Evolutionary conservation across 1,284 basidiomycete species (phyloP).

Genomic region (Phaffia rhodozyma): DNA sequence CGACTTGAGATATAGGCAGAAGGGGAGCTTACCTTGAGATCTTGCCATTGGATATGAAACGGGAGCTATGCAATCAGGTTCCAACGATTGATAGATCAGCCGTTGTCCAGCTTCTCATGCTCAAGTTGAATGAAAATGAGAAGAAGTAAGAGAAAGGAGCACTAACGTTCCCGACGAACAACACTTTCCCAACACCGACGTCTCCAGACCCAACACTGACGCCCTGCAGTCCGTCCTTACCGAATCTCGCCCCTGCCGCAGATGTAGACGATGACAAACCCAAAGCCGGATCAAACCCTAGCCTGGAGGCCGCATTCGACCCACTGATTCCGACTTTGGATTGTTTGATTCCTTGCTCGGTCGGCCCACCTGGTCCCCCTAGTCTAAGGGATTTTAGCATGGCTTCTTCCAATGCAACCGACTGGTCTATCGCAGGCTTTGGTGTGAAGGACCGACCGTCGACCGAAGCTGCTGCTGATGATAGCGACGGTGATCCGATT

Average conservation of each 20-base stretch:
- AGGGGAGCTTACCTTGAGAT: conserved; percentile 43
- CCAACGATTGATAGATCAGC: conserved; percentile 20
- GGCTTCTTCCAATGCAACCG: background rate
- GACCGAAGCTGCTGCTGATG: background rate
- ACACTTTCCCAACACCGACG: conserved; percentile 38
- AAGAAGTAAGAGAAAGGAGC: conserved; percentile 2
- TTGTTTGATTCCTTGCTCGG: background rate
- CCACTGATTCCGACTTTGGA: background rate
- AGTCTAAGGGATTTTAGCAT: no score
- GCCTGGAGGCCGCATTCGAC: background rate
- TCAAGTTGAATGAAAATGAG: background rate
- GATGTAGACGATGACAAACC: background rate
- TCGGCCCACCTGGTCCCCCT: no score
- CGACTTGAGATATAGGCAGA: background rate
- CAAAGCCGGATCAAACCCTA: background rate
- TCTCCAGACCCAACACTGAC: background rate
- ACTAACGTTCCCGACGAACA: conserved; percentile 55
- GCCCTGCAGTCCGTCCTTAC: background rate
- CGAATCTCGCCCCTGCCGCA: background rate
- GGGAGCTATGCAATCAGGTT: conserved; percentile 53
- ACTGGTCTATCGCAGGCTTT: background rate
- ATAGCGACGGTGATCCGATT: background rate
- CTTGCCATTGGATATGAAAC: conserved; percentile 95
- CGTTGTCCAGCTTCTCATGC: background rate
- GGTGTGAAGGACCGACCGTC: background rate